phyloP scores from a whole-genome alignment of 495 filamentous ascomycete species.

The Trypethelium eluteriae region DNA sequence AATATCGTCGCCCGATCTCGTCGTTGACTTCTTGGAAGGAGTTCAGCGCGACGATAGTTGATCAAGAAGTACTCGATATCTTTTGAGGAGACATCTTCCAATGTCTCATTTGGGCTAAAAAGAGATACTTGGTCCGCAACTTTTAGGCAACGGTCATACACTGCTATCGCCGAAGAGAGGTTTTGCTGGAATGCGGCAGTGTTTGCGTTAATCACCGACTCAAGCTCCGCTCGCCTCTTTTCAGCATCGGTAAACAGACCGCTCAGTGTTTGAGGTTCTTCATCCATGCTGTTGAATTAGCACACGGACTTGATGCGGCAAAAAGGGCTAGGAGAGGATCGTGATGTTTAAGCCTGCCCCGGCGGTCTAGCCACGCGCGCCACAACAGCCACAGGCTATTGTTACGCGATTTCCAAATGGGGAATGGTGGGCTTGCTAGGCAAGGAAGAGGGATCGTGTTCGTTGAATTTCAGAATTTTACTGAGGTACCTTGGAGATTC shows the following conservation, averaged over 20 bases:
- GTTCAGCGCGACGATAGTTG: conserved; percentile 60
- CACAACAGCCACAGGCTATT: no score
- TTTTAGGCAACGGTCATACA: conserved; percentile 64
- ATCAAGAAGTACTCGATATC: conserved; percentile 70
- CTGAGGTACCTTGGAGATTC: no score
- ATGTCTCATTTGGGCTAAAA: conserved; percentile 82
- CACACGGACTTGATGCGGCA: background rate
- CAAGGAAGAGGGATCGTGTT: no score
- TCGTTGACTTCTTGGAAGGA: conserved; percentile 47
- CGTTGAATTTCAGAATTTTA: no score
- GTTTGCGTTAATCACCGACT: conserved; percentile 44
- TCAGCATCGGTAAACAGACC: conserved; percentile 52
- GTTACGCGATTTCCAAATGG: no score
- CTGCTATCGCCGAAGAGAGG: conserved; percentile 55
- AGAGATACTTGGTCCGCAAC: conserved; percentile 63
- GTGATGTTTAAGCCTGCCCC: background rate
- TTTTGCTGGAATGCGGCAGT: conserved; percentile 57
- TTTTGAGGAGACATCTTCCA: conserved; percentile 81
- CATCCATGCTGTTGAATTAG: conserved; percentile 42
- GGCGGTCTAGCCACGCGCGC: no score
- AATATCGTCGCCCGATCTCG: conserved; percentile 57
- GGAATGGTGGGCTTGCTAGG: no score
- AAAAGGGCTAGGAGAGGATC: background rate
- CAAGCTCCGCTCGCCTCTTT: conserved; percentile 42
- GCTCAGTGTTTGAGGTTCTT: conserved; percentile 51